Base-by-base conservation (phyloP, 2,329 filamentous ascomycete species). In the Juglanconis juglandina region DNA sequence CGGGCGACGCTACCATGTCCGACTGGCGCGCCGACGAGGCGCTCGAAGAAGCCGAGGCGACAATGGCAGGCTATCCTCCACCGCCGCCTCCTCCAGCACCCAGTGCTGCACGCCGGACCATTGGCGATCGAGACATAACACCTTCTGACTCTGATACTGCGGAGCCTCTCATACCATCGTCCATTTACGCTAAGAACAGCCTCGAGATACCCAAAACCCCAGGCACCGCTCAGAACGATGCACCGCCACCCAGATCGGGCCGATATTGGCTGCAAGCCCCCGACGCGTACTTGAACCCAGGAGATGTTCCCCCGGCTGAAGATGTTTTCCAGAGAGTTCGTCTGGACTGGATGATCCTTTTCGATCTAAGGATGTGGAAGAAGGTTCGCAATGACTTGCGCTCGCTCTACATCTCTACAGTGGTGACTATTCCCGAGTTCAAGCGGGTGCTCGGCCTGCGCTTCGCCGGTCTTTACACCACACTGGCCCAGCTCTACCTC, bases 351-450 rank as follows among this genome's bases (percentile, higher is more conserved):
- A 83, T 99, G 70, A 91, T 99, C 35, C 80, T 99, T 8, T 99
- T 96, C 71, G 95, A 99, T 72, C 77, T 99, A 55, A 83, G 95
- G 47, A 87, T 99, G 82, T 99, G 95, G 95, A 99, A 99, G 76
- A 95, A 92, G 72, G 85, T 96, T 37, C 87, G 95, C 59, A 92
- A 94, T 53, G 91, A 96, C 71, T 82, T 99, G 59, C 88, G 95
- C 37, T 90, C 96, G 64, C 84, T 99, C 1, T 98, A 97, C 75
- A 96, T 99, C 68, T 95, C 91, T 53, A 99, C 95, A 0, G 92
- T 99, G 5, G 93, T 99, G 52, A 92, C 91, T 5, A 92, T 99
- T 58, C 94, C 95, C 4, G 86, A 96, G 71, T 99, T 99, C 82
- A 99, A 99, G 77, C 88, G 94, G 24, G 87, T 99, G 9, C 81